Conservation (phyloP, 164 flowering plant species). For the Vitis amurensis region DNA sequence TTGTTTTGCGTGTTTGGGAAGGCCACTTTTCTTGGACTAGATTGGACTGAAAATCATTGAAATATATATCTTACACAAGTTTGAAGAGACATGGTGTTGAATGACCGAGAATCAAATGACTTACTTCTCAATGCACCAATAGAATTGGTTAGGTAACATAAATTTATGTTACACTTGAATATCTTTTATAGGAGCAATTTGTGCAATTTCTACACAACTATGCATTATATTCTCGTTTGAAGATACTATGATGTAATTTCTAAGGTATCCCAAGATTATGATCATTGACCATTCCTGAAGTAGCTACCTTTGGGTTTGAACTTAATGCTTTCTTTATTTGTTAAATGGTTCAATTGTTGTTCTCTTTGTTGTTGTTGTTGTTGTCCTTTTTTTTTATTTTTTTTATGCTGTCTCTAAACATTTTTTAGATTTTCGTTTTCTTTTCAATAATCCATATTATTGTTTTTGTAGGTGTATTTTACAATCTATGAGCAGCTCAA, state of each 20-base stretch:
- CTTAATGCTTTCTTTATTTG: background rate
- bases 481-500: slow-evolving; percentile 89
- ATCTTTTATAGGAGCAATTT: no score
- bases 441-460: background rate
- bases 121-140: background rate
- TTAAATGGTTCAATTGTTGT: background rate
- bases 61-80: no score
- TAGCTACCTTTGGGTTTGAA: background rate
- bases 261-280: background rate
- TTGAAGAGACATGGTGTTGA: no score
- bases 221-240: background rate
- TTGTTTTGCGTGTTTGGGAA: no score
- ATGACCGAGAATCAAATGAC: background rate
- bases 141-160: background rate
- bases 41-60: no score
- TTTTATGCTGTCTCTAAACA: background rate
- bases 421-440: background rate
- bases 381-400: background rate
- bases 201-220: background rate
- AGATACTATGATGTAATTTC: background rate
- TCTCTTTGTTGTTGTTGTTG: background rate
- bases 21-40: no score
- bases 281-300: background rate
- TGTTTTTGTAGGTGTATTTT: slow-evolving; percentile 85
- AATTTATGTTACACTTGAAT: background rate